A percentile compares a stretch with the other conserved stretches of the same genome.
Evolutionary conservation across 2,329 filamentous ascomycete species (phyloP).

Genomic region (Tympanopsis confertula): DNA sequence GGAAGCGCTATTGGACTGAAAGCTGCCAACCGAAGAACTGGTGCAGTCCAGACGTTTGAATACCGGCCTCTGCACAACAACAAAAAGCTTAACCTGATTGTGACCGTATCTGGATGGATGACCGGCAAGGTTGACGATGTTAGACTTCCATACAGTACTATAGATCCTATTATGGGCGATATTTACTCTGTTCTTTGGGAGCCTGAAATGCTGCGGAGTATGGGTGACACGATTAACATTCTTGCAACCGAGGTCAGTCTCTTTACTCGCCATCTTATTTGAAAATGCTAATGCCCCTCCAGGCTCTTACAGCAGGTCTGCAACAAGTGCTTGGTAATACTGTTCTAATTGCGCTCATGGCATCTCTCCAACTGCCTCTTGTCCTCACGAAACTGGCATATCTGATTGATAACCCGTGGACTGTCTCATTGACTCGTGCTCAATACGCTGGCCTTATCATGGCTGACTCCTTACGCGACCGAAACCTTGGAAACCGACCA

Average conservation of each 20-base stretch:
- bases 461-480: slow-evolving; percentile 83
- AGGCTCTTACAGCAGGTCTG: slow-evolving; percentile 89
- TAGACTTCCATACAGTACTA: slow-evolving; percentile 85
- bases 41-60: slow-evolving; percentile 90
- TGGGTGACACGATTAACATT: slow-evolving; percentile 98
- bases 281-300: slow-evolving; percentile 2
- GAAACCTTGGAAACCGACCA: slow-evolving; percentile 80
- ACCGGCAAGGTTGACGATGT: slow-evolving; percentile 96
- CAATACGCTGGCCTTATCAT: slow-evolving; percentile 82
- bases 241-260: slow-evolving; percentile 79
- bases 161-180: slow-evolving; percentile 96
- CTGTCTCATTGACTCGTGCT: slow-evolving; percentile 84
- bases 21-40: slow-evolving; percentile 78
- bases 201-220: slow-evolving; percentile 92
- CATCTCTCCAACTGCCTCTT: slow-evolving; percentile 81
- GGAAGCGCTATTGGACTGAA: slow-evolving; percentile 77
- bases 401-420: slow-evolving; percentile 96
- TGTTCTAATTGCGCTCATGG: slow-evolving; percentile 80
- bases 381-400: slow-evolving; percentile 89
- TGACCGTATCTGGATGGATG: slow-evolving; percentile 96
- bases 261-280: slow-evolving; percentile 2
- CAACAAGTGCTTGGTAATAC: slow-evolving; percentile 91
- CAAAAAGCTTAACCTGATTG: slow-evolving; percentile 88
- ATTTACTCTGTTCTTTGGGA: slow-evolving; percentile 97
- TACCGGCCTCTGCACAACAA: slow-evolving; percentile 96